Percentiles rank a stretch among this genome's conserved stretches.
Conservation (phyloP, 768 basidiomycete genomes). For the Crassisporium funariophilum region DNA sequence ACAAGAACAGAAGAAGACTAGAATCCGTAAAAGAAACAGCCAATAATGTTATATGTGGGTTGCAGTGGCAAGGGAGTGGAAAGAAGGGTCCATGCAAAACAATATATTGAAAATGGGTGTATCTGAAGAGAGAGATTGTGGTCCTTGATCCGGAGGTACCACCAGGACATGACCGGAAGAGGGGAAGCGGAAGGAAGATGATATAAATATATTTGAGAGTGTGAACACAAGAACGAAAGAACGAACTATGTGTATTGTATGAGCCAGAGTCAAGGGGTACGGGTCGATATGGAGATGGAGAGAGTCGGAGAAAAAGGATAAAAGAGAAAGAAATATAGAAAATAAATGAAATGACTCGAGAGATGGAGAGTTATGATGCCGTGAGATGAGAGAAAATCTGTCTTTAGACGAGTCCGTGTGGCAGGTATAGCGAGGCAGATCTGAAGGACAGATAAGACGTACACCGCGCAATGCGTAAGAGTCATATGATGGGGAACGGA, state of each 20-base stretch:
- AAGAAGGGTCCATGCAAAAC: too few species aligned
- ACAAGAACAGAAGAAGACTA: too few species aligned
- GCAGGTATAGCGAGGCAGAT: constrained; percentile 1
- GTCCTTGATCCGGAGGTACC: not conserved
- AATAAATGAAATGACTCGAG: constrained; percentile 11
- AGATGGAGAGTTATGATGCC: constrained; percentile 14
- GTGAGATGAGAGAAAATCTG: constrained; percentile 14
- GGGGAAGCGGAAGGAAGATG: not conserved
- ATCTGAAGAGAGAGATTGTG: too few species aligned
- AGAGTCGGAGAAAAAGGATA: constrained; percentile 1
- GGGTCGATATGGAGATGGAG: constrained; percentile 2
- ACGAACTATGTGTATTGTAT: not conserved
- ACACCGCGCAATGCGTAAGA: not conserved
- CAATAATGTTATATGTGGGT: too few species aligned
- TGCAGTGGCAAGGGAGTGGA: too few species aligned
- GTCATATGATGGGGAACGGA: not conserved
- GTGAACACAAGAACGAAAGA: not conserved
- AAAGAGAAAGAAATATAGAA: constrained; percentile 9
- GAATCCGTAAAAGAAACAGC: too few species aligned
- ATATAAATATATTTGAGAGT: not conserved
- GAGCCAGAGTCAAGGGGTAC: not conserved
- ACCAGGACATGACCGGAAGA: too few species aligned
- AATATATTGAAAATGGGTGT: too few species aligned
- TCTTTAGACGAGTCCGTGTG: constrained; percentile 15
- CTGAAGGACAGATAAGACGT: not conserved